Conservation (phyloP, 306 rosid species). For the Citrullus mucosospermus region DNA sequence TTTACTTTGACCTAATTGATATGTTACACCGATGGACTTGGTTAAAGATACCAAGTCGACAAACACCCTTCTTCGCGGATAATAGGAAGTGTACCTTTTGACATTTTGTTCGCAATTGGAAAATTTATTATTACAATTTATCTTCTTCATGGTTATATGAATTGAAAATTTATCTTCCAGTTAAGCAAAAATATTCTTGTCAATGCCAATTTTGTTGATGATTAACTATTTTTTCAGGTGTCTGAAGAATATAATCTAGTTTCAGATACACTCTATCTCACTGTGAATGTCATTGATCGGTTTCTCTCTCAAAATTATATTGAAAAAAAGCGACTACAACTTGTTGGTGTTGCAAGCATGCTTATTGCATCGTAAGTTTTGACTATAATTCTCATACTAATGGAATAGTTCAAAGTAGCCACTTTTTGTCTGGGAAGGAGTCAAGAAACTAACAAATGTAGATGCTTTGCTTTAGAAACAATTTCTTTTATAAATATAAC, state of each 20-base stretch:
- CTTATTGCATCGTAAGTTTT: slow-evolving; percentile 82
- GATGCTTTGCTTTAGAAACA: neutral
- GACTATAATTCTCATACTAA: neutral
- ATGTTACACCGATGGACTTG: neutral
- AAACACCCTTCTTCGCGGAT: neutral
- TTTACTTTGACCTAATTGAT: neutral
- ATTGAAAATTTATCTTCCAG: neutral
- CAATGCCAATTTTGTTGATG: slow-evolving; percentile 10
- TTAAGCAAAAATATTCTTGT: neutral
- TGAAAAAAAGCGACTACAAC: slow-evolving; percentile 65
- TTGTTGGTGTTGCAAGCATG: slow-evolving; percentile 83
- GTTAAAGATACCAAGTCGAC: neutral
- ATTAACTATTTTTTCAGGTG: slow-evolving; percentile 42
- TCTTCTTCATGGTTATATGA: neutral
- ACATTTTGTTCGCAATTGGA: neutral
- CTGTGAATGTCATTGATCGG: slow-evolving; percentile 80
- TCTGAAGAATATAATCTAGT: slow-evolving; percentile 75
- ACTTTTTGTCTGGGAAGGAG: neutral
- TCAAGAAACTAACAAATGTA: neutral
- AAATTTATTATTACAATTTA: neutral
- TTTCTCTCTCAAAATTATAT: slow-evolving; percentile 50
- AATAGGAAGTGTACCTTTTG: neutral
- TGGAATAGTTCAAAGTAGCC: too few relatives aligned
- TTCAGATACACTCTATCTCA: slow-evolving; percentile 87
- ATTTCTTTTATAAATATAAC: neutral